Percentiles rank a stretch among this genome's conserved stretches.
Conservation (phyloP, 202 grass and related monocot genomes). For the Alloteropsis angusta region DNA sequence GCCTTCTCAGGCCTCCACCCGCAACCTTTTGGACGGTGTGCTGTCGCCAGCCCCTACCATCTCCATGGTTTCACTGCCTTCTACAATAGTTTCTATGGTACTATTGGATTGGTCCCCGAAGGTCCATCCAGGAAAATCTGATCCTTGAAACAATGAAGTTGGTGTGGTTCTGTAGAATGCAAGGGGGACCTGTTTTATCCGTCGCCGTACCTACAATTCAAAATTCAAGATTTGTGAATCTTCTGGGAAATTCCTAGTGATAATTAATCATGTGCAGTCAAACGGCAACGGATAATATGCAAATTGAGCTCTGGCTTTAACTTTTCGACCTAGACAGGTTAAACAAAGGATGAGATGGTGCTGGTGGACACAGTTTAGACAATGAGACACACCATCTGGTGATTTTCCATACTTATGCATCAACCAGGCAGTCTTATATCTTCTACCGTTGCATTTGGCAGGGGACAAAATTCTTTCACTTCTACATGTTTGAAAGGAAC, state of each 20-base stretch:
- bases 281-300: constrained; percentile 18
- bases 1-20: constrained; percentile 24
- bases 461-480: neutral
- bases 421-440: neutral
- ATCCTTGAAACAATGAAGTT: constrained; percentile 48
- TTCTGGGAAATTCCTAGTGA: neutral
- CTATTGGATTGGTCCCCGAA: constrained; percentile 24
- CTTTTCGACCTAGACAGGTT: neutral
- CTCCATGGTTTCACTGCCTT: neutral
- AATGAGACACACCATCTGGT: neutral
- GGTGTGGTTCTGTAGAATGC: constrained; percentile 84
- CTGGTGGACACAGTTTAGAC: neutral
- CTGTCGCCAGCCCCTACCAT: constrained; percentile 7
- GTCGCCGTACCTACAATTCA: constrained; percentile 60
- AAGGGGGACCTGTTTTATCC: constrained; percentile 95
- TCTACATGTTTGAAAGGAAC: neutral
- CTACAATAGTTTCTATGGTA: constrained; percentile 11
- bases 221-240: constrained; percentile 18
- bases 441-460: neutral
- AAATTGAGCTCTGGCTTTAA: neutral
- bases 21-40: constrained; percentile 35
- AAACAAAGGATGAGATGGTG: neutral
- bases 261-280: neutral
- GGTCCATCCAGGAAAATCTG: constrained; percentile 93
- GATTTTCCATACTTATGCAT: neutral